Base-by-base conservation (phyloP, 2,329 filamentous ascomycete genomes). In the Calonectria leucothoes region DNA sequence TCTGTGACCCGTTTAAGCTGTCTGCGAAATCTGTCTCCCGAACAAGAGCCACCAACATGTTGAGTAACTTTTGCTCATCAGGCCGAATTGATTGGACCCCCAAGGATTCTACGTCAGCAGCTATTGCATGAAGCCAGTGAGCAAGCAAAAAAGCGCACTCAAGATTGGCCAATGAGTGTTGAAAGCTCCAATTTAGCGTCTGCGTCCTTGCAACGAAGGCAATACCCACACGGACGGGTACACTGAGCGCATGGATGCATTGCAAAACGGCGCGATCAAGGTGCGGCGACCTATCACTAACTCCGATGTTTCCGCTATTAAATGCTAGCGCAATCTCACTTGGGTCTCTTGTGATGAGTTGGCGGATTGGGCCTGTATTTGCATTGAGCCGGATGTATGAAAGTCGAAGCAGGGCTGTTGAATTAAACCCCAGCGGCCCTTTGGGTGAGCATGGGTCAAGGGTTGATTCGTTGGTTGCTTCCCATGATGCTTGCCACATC, bases 131-230 rank as follows among this genome's bases (percentile, higher is more conserved):
- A 2, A 85, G 81, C 87, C 87, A 89, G 70, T 86, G 85, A 57
- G 82, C 85, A 1, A 88, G 80, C 6, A 88, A 73, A 1, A 88
- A 77, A 0, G 89, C 88, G 69, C 88, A 90, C 75, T 90, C 88
- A 20, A 90, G 79, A 72, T 86, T 89, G 80, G 87, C 89, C 7
- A 90, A 82, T 1, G 88, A 88, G 75, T 90, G 89, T 75, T 90
- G 88, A 33, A 90, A 87, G 45, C 86, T 88, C 89, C 89, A 90
- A 77, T 89, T 88, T 69, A 89, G 87, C 1, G 88, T 89, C 77
- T 89, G 88, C 2, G 86, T 89, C 57, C 84, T 84, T 4, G 88
- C 88, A 45, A 90, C 88, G 65, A 89, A 89, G 64, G 87, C 85
- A 64, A 90, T 86, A 2, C 89, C 89, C 11, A 90, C 83, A 49